Conservation (phyloP, 2,329 filamentous ascomycete genomes). For the Capronia epimyces region DNA sequence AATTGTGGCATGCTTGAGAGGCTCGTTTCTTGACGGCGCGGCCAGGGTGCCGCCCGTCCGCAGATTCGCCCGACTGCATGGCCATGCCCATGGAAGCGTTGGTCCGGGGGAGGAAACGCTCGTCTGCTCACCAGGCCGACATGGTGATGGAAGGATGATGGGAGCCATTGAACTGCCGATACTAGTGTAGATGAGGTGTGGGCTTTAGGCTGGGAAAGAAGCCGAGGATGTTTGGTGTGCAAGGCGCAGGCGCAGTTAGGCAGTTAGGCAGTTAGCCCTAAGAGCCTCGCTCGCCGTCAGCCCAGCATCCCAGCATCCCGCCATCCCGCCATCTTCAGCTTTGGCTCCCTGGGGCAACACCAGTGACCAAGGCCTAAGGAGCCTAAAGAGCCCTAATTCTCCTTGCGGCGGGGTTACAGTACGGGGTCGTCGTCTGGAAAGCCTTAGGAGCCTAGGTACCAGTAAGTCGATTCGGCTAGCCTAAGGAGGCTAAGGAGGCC, state of each 20-base stretch:
- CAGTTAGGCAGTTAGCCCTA: too few species aligned
- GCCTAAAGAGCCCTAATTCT: too few species aligned
- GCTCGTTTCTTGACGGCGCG: slow-evolving; percentile 20
- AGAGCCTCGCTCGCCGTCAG: too few species aligned
- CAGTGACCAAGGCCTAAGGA: too few species aligned
- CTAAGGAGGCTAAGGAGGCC: too few species aligned
- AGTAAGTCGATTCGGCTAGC: too few species aligned
- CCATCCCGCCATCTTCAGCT: too few species aligned
- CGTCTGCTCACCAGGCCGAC: background rate
- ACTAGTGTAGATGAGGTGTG: background rate
- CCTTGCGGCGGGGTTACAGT: too few species aligned
- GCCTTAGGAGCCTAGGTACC: too few species aligned
- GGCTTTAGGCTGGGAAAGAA: background rate
- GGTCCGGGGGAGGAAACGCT: background rate
- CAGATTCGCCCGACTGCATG: background rate
- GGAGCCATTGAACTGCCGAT: background rate
- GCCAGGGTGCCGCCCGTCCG: background rate
- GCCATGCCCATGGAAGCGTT: background rate
- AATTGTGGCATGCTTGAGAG: slow-evolving; percentile 35
- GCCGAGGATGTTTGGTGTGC: slow-evolving; percentile 1
- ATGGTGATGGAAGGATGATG: background rate
- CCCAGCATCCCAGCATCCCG: too few species aligned
- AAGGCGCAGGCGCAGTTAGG: background rate
- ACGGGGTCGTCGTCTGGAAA: too few species aligned
- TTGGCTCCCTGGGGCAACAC: too few species aligned